Conservation (phyloP, 306 rosid species). For the Hylodesmum podocarpum region DNA sequence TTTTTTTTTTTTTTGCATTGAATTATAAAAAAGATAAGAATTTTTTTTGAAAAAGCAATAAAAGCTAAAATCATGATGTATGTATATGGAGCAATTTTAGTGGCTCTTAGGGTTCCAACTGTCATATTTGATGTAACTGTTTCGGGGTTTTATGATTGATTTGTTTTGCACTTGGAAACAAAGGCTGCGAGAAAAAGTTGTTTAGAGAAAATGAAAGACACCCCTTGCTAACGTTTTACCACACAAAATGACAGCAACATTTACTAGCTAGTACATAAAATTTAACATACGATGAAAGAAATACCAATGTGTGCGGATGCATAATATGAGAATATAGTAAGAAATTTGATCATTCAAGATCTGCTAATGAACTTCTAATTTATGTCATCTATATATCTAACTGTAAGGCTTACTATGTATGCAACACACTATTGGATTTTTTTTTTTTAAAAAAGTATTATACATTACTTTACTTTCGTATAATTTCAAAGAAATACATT, state of each 20-base stretch:
- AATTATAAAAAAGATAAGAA: not conserved
- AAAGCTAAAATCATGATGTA: not conserved
- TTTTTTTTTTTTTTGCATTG: no score
- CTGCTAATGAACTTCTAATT: not conserved
- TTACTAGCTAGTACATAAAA: not conserved
- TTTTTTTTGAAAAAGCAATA: not conserved
- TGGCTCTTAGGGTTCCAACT: constrained; percentile 28
- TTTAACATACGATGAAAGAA: not conserved
- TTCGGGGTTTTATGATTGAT: constrained; percentile 35
- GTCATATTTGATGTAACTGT: constrained; percentile 27
- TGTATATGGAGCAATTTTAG: constrained; percentile 24
- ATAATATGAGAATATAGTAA: not conserved
- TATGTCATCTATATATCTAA: not conserved
- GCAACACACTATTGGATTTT: not conserved
- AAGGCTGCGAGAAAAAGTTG: constrained; percentile 6
- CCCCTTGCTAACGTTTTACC: constrained; percentile 28
- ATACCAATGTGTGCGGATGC: not conserved
- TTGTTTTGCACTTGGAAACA: constrained; percentile 27
- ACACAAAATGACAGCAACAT: constrained; percentile 33
- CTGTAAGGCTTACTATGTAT: not conserved
- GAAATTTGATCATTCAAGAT: not conserved
- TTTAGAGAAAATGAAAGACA: constrained; percentile 29
- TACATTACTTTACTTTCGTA: not conserved
- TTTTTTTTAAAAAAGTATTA: not conserved
- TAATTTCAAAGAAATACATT: not conserved